phyloP scores from a whole-genome alignment of 1,284 basidiomycete genomes.

The Cryptococcus amylolentus region DNA sequence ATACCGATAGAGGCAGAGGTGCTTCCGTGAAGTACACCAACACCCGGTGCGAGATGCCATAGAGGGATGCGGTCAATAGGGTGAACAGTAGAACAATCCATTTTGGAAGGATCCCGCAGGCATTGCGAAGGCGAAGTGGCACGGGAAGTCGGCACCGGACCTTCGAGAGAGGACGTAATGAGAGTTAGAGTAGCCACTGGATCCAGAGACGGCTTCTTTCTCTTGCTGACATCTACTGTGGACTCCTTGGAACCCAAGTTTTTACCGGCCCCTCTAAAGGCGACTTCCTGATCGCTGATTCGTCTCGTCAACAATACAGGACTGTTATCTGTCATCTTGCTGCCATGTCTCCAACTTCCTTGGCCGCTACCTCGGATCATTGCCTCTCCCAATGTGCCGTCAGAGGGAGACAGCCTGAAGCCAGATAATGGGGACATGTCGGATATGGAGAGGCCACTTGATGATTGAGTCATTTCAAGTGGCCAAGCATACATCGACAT shows the following conservation, averaged over 20 bases:
- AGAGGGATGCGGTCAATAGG: constrained; percentile 29
- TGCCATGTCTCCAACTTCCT: not conserved
- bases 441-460: not conserved
- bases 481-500: constrained; percentile 44
- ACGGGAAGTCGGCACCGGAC: not conserved
- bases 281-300: constrained; percentile 5
- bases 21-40: constrained; percentile 30
- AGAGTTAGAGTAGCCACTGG: constrained; percentile 31
- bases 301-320: constrained; percentile 10
- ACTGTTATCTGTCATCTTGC: not conserved
- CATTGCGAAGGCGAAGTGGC: not conserved
- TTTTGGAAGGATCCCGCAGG: not conserved
- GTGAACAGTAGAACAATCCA: not conserved
- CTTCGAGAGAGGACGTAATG: constrained; percentile 10
- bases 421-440: not conserved
- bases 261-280: not conserved
- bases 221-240: not conserved
- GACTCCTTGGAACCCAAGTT: not conserved
- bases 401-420: not conserved
- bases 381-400: not conserved
- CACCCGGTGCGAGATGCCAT: constrained; percentile 36
- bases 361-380: not conserved
- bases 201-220: not conserved
- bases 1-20: constrained; percentile 31
- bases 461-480: not conserved